Conservation (phyloP, 2,329 filamentous ascomycete genomes). For the Byssothecium circinans region DNA sequence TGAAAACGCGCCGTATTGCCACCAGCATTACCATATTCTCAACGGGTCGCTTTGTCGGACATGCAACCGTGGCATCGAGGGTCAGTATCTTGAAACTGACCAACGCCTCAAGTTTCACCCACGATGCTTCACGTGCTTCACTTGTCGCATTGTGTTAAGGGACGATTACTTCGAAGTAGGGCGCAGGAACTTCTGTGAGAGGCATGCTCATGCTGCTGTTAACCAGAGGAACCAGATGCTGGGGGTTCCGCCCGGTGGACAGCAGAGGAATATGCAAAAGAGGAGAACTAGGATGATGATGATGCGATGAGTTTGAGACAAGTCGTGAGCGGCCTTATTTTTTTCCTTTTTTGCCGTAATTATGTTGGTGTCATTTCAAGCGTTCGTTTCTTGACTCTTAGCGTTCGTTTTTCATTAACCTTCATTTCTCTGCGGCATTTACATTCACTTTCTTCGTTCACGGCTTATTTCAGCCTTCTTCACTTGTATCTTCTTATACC, state of each 20-base stretch:
- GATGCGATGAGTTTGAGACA: conserved; percentile 42
- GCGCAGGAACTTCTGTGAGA: conserved; percentile 80
- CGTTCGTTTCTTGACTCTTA: not conserved
- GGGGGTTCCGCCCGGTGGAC: conserved; percentile 16
- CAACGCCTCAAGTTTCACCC: conserved; percentile 78
- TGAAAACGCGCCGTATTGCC: conserved; percentile 84
- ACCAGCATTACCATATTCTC: conserved; percentile 86
- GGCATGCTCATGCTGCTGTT: conserved; percentile 70
- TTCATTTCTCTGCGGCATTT: not conserved
- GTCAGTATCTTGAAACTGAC: conserved; percentile 87
- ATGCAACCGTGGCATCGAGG: conserved; percentile 87
- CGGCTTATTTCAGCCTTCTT: not conserved
- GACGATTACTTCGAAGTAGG: conserved; percentile 92
- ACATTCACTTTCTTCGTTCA: not conserved
- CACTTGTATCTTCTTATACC: conserved; percentile 1
- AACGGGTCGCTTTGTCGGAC: conserved; percentile 83
- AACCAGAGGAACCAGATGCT: conserved; percentile 43
- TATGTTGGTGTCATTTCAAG: not conserved
- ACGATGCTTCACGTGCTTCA: conserved; percentile 79
- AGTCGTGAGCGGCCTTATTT: not conserved
- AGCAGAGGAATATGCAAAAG: conserved; percentile 48
- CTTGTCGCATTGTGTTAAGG: conserved; percentile 72
- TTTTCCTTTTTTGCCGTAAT: not conserved
- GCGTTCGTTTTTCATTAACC: not conserved
- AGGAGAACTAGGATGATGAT: conserved; percentile 56